These are phyloP conservation scores for Ammopiptanthus mongolicus DNA, from an alignment of 306 rosid genomes.

Conservation along the genomic window DNA sequence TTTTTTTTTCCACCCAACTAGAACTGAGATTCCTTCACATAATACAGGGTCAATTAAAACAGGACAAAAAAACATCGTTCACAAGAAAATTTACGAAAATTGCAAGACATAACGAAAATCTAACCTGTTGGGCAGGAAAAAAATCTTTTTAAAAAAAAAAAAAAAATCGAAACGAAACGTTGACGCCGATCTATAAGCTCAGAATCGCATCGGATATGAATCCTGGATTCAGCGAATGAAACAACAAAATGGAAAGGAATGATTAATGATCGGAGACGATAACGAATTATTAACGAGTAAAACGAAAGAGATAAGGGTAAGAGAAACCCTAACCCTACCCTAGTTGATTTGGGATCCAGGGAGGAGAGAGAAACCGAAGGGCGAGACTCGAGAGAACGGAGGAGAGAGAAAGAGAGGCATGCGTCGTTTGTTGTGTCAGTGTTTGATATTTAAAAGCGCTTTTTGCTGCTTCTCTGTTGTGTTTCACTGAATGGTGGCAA, in stretches of 20 bases:
- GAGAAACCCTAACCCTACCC: constrained; percentile 73
- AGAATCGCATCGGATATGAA: constrained; percentile 47
- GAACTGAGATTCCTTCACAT: not conserved
- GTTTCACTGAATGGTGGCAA: constrained; percentile 29
- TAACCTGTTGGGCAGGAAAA: constrained; percentile 32
- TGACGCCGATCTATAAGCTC: constrained; percentile 44
- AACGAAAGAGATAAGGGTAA: not conserved
- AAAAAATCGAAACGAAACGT: constrained; percentile 35
- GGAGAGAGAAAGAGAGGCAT: constrained; percentile 20
- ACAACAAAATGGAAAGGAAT: not conserved
- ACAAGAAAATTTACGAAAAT: not conserved
- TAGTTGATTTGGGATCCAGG: constrained; percentile 41
- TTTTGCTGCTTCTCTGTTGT: constrained; percentile 20
- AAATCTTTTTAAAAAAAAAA: constrained; percentile 1
- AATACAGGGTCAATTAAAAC: not conserved
- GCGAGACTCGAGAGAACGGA: not conserved
- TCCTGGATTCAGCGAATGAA: constrained; percentile 17
- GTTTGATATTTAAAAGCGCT: constrained; percentile 35
- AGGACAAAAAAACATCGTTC: not conserved
- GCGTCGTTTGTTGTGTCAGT: constrained; percentile 26
- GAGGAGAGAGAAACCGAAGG: constrained; percentile 47
- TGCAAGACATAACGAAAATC: not conserved
- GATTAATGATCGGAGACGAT: not conserved
- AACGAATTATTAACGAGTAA: not conserved
- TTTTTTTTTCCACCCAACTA: not conserved